These are phyloP conservation scores for Sequoiadendron giganteum DNA, from an alignment of 75 land plant species.

Conservation along the genomic window DNA sequence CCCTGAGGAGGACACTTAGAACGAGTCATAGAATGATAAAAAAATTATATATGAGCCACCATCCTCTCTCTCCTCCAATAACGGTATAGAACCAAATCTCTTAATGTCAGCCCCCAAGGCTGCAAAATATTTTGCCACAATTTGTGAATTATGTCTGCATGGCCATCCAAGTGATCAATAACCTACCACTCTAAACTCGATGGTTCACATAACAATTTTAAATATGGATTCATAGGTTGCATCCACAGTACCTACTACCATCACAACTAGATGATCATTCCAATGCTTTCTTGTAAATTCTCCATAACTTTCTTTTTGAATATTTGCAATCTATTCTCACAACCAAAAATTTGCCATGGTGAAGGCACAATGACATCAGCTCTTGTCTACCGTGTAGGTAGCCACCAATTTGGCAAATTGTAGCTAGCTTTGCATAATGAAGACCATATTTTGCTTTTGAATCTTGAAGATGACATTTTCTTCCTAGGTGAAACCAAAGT, in stretches of 20 bases:
- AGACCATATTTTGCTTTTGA: no score
- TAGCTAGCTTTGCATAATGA: no score
- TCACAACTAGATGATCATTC: constrained; percentile 82
- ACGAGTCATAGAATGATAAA: no score
- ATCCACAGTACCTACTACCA: constrained; percentile 89
- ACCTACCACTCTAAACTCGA: constrained; percentile 92
- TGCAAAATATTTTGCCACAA: constrained; percentile 66
- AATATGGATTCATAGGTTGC: constrained; percentile 82
- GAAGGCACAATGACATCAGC: constrained; percentile 53
- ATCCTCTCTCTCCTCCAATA: constrained; percentile 95
- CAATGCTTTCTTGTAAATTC: constrained; percentile 49
- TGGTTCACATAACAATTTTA: constrained; percentile 71
- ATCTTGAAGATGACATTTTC: no score
- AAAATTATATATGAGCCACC: constrained; percentile 75
- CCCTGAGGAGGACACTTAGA: no score
- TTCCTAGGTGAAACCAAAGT: background rate
- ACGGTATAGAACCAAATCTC: constrained; percentile 75
- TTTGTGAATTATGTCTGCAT: constrained; percentile 84
- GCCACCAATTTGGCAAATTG: constrained; percentile 28
- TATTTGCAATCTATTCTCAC: constrained; percentile 80
- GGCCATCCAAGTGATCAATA: constrained; percentile 91
- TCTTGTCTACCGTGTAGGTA: constrained; percentile 16
- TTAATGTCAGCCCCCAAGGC: constrained; percentile 80
- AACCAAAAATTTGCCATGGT: constrained; percentile 93
- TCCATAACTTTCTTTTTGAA: constrained; percentile 66